A percentile compares a stretch with the other conserved stretches of the same genome.
phyloP scores from a whole-genome alignment of 176 grass and related monocot genomes.

The Cenchrus americanus region DNA sequence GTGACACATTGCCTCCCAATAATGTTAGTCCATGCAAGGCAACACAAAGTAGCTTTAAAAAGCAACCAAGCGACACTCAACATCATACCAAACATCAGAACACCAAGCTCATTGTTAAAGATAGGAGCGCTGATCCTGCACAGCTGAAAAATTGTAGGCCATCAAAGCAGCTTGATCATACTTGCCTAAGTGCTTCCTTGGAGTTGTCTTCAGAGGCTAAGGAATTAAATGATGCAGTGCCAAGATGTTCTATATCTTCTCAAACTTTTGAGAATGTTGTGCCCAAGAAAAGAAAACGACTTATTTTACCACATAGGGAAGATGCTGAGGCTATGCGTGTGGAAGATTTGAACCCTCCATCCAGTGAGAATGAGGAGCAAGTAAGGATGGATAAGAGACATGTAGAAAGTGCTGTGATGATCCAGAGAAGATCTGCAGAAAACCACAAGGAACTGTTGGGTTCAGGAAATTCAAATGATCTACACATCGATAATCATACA shows the following conservation, averaged over 20 bases:
- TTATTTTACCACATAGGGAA: slow-evolving; percentile 3
- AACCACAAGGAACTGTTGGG: not conserved
- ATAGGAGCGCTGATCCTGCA: not conserved
- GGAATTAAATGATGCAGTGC: not conserved
- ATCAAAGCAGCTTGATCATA: not conserved
- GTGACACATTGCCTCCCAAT: not conserved
- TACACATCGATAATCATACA: not conserved
- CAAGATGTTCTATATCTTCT: not conserved
- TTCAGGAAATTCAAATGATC: slow-evolving; percentile 8
- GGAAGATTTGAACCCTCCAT: slow-evolving; percentile 1
- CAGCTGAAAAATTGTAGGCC: not conserved
- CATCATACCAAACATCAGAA: not conserved
- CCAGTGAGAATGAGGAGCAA: not conserved
- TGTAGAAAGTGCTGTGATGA: not conserved
- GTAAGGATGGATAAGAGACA: slow-evolving; percentile 1
- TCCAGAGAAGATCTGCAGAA: not conserved
- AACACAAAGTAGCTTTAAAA: not conserved
- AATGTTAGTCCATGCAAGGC: not conserved
- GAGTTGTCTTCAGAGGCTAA: not conserved
- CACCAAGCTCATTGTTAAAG: not conserved
- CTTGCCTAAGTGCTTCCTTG: not conserved
- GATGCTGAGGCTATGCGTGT: not conserved
- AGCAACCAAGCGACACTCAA: not conserved
- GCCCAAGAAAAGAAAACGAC: slow-evolving; percentile 23
- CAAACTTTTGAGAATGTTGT: not conserved